Evolutionary conservation across 148 eudicot species (phyloP), one percentile per base, ranked within the genome.

Genomic region (Rhododendron ferrugineum): DNA sequence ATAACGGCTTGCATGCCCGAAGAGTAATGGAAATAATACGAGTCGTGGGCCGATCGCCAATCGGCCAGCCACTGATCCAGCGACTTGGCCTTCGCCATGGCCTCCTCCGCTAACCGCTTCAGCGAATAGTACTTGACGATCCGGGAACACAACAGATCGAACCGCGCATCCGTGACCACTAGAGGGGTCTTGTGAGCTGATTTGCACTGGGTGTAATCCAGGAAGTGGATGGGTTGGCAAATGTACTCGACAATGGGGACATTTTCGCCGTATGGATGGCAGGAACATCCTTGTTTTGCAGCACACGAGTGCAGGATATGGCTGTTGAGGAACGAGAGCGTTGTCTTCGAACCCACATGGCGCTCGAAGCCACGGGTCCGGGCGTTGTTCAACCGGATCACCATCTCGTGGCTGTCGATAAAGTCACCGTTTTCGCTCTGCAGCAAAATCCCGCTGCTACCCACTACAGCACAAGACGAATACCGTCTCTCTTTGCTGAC

Each of bases 1-100:
- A 91, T 88, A 72, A 96, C 93, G 3, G 98, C 98, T 83, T 96
- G 98, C 96, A 94, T 91, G 50, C 98, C 98, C 0, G 98, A 96
- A 46, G 98, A 96, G 89, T 96, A 94, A 87, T 96, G 98, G 85
- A 96, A 96, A 77, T 89, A 50, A 5, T 86, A 30, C 2, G 95
- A 93, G 9, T 90, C 98, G 73, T 94, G 96, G 40, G 94, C 88
- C 10, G 89, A 28, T 26, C 79, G 88, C 98, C 98, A 96, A n/a
- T 86, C 84, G 20, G 18, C 5, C 58, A 52, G 5, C 58, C 58
- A 52, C 58, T 4, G 4, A 60, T 90, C 92, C 4, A 92, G 15
- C 44, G 89, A 86, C 90, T 89, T 93, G 58, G 20, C 11, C 64
- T 87, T 84, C n/a, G 26, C 37, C 37, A 5, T 3, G 5, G 5